Base-by-base conservation (phyloP, 768 basidiomycete genomes). In the Daedaleopsis sinensis region DNA sequence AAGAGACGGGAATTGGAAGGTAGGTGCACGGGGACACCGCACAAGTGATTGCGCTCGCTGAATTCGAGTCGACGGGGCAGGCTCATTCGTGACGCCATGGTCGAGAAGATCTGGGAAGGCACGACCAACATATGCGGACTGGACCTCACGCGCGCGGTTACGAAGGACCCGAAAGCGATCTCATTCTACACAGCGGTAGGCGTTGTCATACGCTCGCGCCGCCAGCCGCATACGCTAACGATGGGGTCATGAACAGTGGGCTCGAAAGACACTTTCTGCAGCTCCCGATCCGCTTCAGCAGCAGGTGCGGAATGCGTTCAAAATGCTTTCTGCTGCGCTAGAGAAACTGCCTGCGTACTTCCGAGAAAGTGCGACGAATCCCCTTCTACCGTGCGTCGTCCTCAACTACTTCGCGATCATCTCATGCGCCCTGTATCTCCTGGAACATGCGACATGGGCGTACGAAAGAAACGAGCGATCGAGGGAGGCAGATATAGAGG, bases 21-120 rank as follows among this genome's bases (percentile, higher is more conserved):
- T 79, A 64, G 60, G 75, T 62, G 47, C 3, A 11, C n/a, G n/a
- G 10, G 24, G 18, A 18, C 13, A 42, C 18, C 3, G 11, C 39
- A 18, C 39, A 42, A 42, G 39, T 51, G 24, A 39, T 36, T 15
- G 47, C 21, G 11, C 7, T 16, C 11, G 18, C 16, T 19, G 21
- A 49, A n/a, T 49, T 10, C 4, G 10, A 6, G 47, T 21, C 4
- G 19, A 23, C 24, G 2, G 23, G 47, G 56, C 23, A 82, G 83
- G 39, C 67, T 83, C 15, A 88, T 93, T 35, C 76, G 86, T 3
- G 90, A 93, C 74, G 79, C 79, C 1, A 70, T 89, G 9, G 91
- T 92, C 13, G 91, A 93, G 74, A 88, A 86, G 66, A 91, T 93
- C 44, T 93, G 91, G 90, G 91, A 93, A 73, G 90, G 89, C 0